phyloP scores from a whole-genome alignment of 495 filamentous ascomycete genomes.

The Viridothelium virens region DNA sequence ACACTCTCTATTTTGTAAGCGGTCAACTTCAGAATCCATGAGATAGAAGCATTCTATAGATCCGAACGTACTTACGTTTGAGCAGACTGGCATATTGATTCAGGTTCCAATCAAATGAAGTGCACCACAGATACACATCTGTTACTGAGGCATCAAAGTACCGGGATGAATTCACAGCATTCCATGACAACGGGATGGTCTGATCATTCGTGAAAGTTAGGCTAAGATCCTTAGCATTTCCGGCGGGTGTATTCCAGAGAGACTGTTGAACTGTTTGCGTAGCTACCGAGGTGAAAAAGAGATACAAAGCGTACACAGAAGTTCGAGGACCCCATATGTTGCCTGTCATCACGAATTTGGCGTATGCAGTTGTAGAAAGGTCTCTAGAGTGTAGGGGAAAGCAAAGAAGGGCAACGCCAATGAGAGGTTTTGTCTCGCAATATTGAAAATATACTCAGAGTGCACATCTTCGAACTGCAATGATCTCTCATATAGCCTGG shows the following conservation, averaged over 20 bases:
- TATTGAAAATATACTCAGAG: too few species aligned
- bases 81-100: background rate
- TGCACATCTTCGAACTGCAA: too few species aligned
- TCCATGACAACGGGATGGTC: background rate
- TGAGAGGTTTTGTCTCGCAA: too few species aligned
- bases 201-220: background rate
- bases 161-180: background rate
- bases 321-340: too few species aligned
- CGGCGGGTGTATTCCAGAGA: background rate
- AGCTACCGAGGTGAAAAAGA: background rate
- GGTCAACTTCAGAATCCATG: background rate
- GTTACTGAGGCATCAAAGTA: background rate
- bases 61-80: background rate
- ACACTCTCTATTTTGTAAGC: background rate
- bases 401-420: too few species aligned
- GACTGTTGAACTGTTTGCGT: background rate
- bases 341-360: too few species aligned
- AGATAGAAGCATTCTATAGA: background rate
- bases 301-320: too few species aligned
- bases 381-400: too few species aligned
- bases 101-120: background rate
- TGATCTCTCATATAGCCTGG: too few species aligned
- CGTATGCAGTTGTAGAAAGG: too few species aligned
- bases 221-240: background rate
- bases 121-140: background rate